Base-by-base conservation (phyloP, 1,284 basidiomycete species). In the Flammula alnicola region DNA sequence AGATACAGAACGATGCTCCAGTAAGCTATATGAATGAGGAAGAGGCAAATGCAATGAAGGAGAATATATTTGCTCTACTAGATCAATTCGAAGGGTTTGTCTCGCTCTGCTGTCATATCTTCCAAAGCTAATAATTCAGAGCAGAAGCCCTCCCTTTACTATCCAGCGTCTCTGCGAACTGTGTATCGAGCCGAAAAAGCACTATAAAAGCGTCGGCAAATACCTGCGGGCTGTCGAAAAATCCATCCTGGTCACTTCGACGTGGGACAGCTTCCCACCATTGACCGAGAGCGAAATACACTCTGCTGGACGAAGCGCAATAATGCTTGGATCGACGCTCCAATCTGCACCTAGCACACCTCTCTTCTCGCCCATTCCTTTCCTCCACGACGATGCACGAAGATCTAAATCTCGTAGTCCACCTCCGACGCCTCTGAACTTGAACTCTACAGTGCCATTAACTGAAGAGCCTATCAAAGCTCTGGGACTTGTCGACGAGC, bases 101-200 rank as follows among this genome's bases (percentile, higher is more conserved):
- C 43, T 31, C 27, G 11, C 44, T 36, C 38, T 30, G 32, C 29
- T 31, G n/a, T 39, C 33, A 25, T 60, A 16, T 54, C 19, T 19
- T 51, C 39, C 17, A 31, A 47, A 40, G 30, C 44, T 36, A 51
- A 32, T 46, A 41, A 36, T 33, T 43, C 49, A 32, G 14, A 31
- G 37, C 54, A 83, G 81, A 42, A 83, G 82, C 46, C 82, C 92
- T 0, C 95, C 95, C 3, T 98, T 97, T 70, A 96, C 95, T 3
- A 88, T 97, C 44, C 95, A 98, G 68, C 86, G 95, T 29, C 70
- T 97, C 12, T 92, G 90, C 60, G 94, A 97, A 64, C 81, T 98
- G n/a, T 84, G 86, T 37, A 58, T 88, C 5, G 69, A 79, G 26
- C 93, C 94, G 2, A 77, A 77, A 52, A 72, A 78, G 41, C 79